Percentiles rank a stretch among this genome's conserved stretches.
Conservation (phyloP, 331 rosid genomes). For the Spiraea crenata region DNA sequence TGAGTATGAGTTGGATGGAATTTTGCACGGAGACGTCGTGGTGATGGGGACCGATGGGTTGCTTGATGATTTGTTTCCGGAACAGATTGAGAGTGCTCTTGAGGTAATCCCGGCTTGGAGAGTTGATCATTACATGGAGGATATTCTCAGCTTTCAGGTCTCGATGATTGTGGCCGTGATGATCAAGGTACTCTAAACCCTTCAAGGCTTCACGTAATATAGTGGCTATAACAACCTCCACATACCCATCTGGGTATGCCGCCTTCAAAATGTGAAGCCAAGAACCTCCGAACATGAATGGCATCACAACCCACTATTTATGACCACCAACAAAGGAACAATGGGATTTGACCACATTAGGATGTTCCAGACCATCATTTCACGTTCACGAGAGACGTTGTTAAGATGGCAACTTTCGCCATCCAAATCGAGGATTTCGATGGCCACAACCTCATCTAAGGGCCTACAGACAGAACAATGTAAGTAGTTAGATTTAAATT, state of each 20-base stretch:
- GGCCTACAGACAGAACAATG: conserved; percentile 70
- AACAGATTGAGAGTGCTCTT: background rate
- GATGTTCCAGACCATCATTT: conserved; percentile 86
- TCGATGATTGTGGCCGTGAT: conserved; percentile 89
- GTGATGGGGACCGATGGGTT: background rate
- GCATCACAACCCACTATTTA: conserved; percentile 92
- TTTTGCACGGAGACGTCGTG: background rate
- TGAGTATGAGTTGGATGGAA: background rate
- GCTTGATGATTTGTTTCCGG: background rate
- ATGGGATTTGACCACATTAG: conserved; percentile 80
- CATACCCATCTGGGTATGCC: conserved; percentile 75
- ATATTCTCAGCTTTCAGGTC: conserved; percentile 92
- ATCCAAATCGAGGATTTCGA: conserved; percentile 86
- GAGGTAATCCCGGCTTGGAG: too few relatives aligned
- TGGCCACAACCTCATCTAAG: conserved; percentile 63
- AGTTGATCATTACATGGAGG: too few relatives aligned
- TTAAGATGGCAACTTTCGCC: conserved; percentile 78
- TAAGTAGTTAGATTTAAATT: too few relatives aligned
- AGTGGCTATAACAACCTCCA: conserved; percentile 78
- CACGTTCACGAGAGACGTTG: conserved; percentile 76
- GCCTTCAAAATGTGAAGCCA: conserved; percentile 94
- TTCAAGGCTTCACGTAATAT: conserved; percentile 68
- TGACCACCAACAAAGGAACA: conserved; percentile 91
- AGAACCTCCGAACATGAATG: conserved; percentile 87
- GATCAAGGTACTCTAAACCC: conserved; percentile 83